These are phyloP conservation scores for Calycina marina DNA, from an alignment of 2,329 filamentous ascomycete species.

Conservation along the genomic window DNA sequence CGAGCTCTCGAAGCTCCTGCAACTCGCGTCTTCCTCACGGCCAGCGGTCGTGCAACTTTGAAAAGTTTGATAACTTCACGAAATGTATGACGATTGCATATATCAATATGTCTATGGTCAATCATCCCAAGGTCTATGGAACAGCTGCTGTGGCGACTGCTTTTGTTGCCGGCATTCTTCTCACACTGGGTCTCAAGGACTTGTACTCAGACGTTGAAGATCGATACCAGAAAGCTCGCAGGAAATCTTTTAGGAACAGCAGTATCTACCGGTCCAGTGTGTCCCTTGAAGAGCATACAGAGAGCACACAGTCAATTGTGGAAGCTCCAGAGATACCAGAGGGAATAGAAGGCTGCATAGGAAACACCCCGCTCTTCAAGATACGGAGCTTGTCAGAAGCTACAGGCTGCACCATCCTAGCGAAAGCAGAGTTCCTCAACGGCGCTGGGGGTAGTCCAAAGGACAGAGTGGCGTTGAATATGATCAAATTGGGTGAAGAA, in stretches of 20 bases:
- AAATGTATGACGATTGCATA: conserved; percentile 1
- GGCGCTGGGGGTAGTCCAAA: conserved; percentile 89
- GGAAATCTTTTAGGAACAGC: conserved; percentile 7
- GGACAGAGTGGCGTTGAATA: conserved; percentile 81
- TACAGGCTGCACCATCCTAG: conserved; percentile 79
- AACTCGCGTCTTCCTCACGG: too few species aligned
- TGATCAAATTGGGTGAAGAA: conserved; percentile 73
- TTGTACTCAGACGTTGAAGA: conserved; percentile 61
- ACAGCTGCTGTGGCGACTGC: conserved; percentile 52
- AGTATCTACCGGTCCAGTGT: conserved; percentile 27
- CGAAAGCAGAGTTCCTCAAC: conserved; percentile 93
- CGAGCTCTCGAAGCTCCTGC: too few species aligned
- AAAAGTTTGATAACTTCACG: neutral
- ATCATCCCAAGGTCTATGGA: conserved; percentile 47
- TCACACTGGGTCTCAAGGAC: conserved; percentile 68
- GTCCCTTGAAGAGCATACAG: conserved; percentile 40
- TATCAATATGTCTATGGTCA: conserved; percentile 40
- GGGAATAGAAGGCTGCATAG: conserved; percentile 84
- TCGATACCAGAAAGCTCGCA: conserved; percentile 38
- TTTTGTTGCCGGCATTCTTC: conserved; percentile 62
- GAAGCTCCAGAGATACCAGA: conserved; percentile 37
- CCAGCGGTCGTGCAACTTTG: too few species aligned
- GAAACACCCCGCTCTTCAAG: conserved; percentile 77
- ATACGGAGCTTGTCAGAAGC: conserved; percentile 75
- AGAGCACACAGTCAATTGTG: conserved; percentile 18